A percentile compares a stretch with the other conserved stretches of the same genome.
Conservation (phyloP, 768 basidiomycete species). For the Russula sp. region DNA sequence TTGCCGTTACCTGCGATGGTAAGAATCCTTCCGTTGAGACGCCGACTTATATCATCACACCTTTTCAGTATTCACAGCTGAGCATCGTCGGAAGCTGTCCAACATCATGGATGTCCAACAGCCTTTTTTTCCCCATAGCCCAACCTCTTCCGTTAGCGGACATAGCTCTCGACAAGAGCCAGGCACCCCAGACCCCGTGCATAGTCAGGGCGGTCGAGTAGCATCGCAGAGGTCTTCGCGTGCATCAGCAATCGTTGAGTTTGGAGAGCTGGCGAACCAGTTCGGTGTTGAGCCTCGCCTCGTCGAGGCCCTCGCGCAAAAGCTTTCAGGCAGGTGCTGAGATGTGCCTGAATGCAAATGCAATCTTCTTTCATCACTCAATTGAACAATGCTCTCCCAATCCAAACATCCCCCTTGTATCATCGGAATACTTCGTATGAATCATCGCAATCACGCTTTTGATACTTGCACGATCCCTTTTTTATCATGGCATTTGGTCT, state of each 20-base stretch:
- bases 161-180: slow-evolving; percentile 17
- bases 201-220: slow-evolving; percentile 54
- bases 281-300: slow-evolving; percentile 20
- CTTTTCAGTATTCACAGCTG: slow-evolving; percentile 16
- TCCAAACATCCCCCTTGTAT: slow-evolving; percentile 7
- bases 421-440: slow-evolving; percentile 15
- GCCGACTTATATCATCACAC: neutral
- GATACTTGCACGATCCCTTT: slow-evolving; percentile 18
- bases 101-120: slow-evolving; percentile 9
- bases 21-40: neutral
- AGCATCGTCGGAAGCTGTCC: slow-evolving; percentile 15
- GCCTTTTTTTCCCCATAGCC: slow-evolving; percentile 17
- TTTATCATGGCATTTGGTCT: slow-evolving; percentile 12
- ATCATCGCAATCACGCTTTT: slow-evolving; percentile 18
- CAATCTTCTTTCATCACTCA: slow-evolving; percentile 2
- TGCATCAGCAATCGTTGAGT: slow-evolving; percentile 8
- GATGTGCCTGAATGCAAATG: neutral
- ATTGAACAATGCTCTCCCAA: slow-evolving; percentile 5
- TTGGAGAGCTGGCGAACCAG: slow-evolving; percentile 18
- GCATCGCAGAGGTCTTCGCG: slow-evolving; percentile 50
- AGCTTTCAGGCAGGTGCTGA: slow-evolving; percentile 20
- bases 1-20: slow-evolving; percentile 18
- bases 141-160: slow-evolving; percentile 17
- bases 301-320: slow-evolving; percentile 20
- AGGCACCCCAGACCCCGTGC: slow-evolving; percentile 17